A percentile compares a stretch with the other conserved stretches of the same genome.
These are phyloP conservation scores for Brassica cretica DNA, from an alignment of 345 rosid genomes.

Conservation along the genomic window DNA sequence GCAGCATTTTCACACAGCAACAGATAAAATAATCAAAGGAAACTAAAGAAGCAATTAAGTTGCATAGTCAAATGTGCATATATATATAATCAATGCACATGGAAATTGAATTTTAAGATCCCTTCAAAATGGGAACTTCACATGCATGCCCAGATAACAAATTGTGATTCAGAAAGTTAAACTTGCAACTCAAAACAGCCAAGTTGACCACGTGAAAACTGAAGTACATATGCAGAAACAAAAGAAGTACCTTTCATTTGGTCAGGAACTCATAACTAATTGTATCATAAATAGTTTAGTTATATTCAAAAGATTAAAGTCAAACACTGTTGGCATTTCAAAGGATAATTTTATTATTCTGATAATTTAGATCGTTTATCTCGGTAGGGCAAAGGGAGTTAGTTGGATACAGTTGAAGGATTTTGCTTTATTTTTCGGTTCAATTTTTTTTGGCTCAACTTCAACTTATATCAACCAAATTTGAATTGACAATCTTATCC, in stretches of 20 bases:
- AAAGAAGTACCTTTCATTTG: constrained; percentile 10
- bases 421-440: too few relatives aligned
- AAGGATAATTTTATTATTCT: background rate
- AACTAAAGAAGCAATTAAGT: background rate
- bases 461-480: too few relatives aligned
- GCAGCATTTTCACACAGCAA: background rate
- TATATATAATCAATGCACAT: constrained; percentile 9
- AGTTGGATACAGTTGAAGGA: constrained; percentile 18
- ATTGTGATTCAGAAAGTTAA: background rate
- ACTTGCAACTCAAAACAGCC: background rate
- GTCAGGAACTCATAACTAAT: background rate
- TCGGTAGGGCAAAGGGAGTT: constrained; percentile 12
- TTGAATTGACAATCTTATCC: too few relatives aligned
- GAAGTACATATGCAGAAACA: constrained; percentile 29
- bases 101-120: constrained; percentile 9
- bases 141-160: constrained; percentile 28
- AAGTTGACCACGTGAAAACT: constrained; percentile 24
- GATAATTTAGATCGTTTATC: background rate
- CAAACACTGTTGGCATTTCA: background rate
- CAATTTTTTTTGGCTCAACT: too few relatives aligned
- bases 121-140: constrained; percentile 28
- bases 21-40: background rate
- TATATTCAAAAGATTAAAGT: background rate
- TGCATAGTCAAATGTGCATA: background rate
- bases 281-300: background rate